Base-by-base conservation (phyloP, 106 monocot species). In the Dactylorhiza incarnata region DNA sequence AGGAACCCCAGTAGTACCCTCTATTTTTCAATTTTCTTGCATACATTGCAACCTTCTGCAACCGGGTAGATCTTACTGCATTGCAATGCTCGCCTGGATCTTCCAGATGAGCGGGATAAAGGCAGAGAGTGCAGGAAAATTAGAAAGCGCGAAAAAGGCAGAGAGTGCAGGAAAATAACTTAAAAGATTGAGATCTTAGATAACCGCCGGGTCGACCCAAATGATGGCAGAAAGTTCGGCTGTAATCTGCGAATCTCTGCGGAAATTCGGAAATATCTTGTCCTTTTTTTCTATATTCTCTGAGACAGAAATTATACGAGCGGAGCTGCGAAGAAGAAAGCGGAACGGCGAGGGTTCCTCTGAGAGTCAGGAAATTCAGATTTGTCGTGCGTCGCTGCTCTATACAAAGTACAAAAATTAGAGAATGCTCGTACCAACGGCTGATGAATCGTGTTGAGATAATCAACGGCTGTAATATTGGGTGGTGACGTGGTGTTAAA, bases 1-100 rank as follows among this genome's bases (percentile, higher is more conserved):
- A 12, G 52, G 23, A 78, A 72, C 45, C 26, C 80, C 61, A 87
- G 37, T 73, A 76, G 9, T 65, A 70, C 7, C 73, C 58, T 82
- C 81, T 83, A 55, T 68, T 78, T 82, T 79, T 90, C 23, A 87
- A 72, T 72, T 83, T 87, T 65, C 78, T 79, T 49, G 85, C 81
- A 77, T 85, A 82, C 90, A 87, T 90, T 77, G 85, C 68, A 78
- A 45, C 45, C 75, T 54, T 49, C n/a, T 50, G 73, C 13, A 53
- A 15, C 9, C 5, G 24, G 37, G 26, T 29, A 58, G 58, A 11
- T 29, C 72, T 49, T 72, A 72, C 15, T 72, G 72, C 72, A 72
- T 72, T 49, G 72, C 22, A 48, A 49, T 23, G 48, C 9, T 48
- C 47, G 23, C 72, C 6, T 22, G 48, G 11, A 58, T 58, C 58